A percentile compares a stretch with the other conserved stretches of the same genome.
Evolutionary conservation across 306 rosid species (phyloP).

Genomic region (Begonia peltatifolia): DNA sequence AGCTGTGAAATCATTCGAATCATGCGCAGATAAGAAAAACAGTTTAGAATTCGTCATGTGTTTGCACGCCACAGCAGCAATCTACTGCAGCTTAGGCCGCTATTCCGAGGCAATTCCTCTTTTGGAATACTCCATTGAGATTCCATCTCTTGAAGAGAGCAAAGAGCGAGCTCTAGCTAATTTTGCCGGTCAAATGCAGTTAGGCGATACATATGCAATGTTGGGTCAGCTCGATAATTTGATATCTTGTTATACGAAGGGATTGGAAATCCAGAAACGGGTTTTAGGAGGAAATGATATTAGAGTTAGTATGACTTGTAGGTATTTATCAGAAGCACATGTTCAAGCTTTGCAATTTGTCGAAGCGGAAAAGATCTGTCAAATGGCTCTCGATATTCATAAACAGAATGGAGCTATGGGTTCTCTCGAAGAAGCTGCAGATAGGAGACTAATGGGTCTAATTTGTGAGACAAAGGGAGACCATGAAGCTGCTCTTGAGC

Average conservation of each 20-base stretch:
- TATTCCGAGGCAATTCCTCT: slow-evolving; percentile 61
- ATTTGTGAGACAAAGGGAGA: slow-evolving; percentile 80
- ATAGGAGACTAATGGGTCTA: slow-evolving; percentile 91
- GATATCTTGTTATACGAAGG: slow-evolving; percentile 45
- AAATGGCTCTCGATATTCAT: slow-evolving; percentile 75
- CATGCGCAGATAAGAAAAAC: slow-evolving; percentile 35
- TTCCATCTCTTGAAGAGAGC: slow-evolving; percentile 51
- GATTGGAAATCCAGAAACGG: slow-evolving; percentile 62
- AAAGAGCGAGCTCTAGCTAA: slow-evolving; percentile 66
- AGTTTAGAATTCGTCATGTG: slow-evolving; percentile 77
- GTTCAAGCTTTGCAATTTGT: slow-evolving; percentile 74
- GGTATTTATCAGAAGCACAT: slow-evolving; percentile 89
- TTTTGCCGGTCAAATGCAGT: slow-evolving; percentile 83
- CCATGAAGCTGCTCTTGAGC: slow-evolving; percentile 84
- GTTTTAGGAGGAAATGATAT: slow-evolving; percentile 71
- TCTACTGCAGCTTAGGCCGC: slow-evolving; percentile 62
- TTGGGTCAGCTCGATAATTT: slow-evolving; percentile 79
- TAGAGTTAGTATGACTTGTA: slow-evolving; percentile 75
- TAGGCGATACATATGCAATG: slow-evolving; percentile 87
- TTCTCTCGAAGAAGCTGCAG: slow-evolving; percentile 83
- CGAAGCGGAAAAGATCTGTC: slow-evolving; percentile 74
- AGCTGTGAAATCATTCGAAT: slow-evolving; percentile 54
- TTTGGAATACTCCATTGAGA: slow-evolving; percentile 54
- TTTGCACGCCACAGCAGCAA: slow-evolving; percentile 66
- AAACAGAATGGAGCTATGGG: slow-evolving; percentile 45